phyloP scores from a whole-genome alignment of 106 monocot genomes.

The Dendrobium nobile region DNA sequence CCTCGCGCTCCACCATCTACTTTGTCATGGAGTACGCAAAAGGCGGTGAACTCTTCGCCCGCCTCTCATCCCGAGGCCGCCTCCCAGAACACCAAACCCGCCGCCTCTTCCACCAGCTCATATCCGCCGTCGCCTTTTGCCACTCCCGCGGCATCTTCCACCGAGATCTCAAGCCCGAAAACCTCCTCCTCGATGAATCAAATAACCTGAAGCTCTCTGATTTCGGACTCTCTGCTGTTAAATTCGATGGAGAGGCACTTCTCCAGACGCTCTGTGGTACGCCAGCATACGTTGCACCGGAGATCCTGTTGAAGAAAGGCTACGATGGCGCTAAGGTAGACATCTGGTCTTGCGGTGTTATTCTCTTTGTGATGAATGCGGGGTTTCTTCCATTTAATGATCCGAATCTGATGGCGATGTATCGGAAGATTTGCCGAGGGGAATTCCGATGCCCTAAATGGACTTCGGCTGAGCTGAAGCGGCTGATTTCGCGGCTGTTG shows the following conservation, averaged over 20 bases:
- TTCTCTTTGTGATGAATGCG: conserved; percentile 10
- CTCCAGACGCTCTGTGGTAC: conserved; percentile 17
- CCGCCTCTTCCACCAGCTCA: conserved; percentile 26
- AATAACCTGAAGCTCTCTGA: conserved; percentile 12
- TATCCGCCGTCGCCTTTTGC: conserved; percentile 17
- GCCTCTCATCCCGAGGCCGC: conserved; percentile 9
- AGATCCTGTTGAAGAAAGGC: neutral
- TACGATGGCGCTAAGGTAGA: neutral
- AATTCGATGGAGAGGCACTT: neutral
- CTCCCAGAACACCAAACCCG: conserved; percentile 20
- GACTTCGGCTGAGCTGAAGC: conserved; percentile 25
- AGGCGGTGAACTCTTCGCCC: conserved; percentile 28
- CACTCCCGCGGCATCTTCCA: conserved; percentile 15
- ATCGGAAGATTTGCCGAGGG: conserved; percentile 30
- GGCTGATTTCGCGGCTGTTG: conserved; percentile 21
- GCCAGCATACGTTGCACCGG: conserved; percentile 17
- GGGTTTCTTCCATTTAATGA: conserved; percentile 17
- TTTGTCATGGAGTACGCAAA: conserved; percentile 31
- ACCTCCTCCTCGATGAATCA: conserved; percentile 10
- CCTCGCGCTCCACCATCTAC: conserved; percentile 27
- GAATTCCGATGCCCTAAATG: conserved; percentile 24
- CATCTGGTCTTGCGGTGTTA: conserved; percentile 8
- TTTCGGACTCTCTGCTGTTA: conserved; percentile 10
- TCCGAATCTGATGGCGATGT: conserved; percentile 19
- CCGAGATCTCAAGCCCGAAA: conserved; percentile 17